Conservation (phyloP, 352 stramenopile species). For the Pythium aquatile region DNA sequence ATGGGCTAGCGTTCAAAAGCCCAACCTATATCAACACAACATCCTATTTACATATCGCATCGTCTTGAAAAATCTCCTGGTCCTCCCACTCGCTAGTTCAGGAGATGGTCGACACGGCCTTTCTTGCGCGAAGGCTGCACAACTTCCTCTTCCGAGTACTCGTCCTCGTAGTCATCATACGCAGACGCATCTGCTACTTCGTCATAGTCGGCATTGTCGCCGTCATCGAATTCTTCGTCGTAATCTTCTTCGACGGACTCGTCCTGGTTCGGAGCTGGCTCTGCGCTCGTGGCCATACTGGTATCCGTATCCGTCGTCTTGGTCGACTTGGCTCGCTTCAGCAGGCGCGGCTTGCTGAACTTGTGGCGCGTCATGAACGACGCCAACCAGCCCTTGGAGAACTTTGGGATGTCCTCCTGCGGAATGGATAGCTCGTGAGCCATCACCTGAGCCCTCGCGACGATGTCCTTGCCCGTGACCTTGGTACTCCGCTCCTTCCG, state of each 20-base stretch:
- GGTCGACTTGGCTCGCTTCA: slow-evolving; percentile 4
- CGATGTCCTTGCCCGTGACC: slow-evolving; percentile 22
- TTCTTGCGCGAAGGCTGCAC: slow-evolving; percentile 12
- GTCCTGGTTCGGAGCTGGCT: not conserved
- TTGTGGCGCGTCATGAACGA: slow-evolving; percentile 24
- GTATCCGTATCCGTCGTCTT: not conserved
- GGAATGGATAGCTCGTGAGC: slow-evolving; percentile 21
- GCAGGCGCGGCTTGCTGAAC: slow-evolving; percentile 12
- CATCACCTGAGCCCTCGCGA: slow-evolving; percentile 7
- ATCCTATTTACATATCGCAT: no score
- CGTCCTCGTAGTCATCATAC: slow-evolving; percentile 7
- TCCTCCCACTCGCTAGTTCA: slow-evolving; percentile 12
- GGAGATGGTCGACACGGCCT: slow-evolving; percentile 21
- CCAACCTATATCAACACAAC: no score
- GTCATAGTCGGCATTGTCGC: not conserved
- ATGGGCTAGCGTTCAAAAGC: no score
- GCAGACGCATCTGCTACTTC: slow-evolving; percentile 1
- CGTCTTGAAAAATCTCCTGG: not conserved
- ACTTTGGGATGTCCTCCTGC: slow-evolving; percentile 23
- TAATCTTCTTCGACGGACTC: not conserved
- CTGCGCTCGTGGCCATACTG: not conserved
- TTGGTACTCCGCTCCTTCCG: slow-evolving; percentile 15
- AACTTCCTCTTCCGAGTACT: not conserved
- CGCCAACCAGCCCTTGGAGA: slow-evolving; percentile 28
- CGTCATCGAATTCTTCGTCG: slow-evolving; percentile 2